A percentile compares a stretch with the other conserved stretches of the same genome.
Conservation (phyloP, 2,329 filamentous ascomycete species). For the Aspergillus novofumigatus region DNA sequence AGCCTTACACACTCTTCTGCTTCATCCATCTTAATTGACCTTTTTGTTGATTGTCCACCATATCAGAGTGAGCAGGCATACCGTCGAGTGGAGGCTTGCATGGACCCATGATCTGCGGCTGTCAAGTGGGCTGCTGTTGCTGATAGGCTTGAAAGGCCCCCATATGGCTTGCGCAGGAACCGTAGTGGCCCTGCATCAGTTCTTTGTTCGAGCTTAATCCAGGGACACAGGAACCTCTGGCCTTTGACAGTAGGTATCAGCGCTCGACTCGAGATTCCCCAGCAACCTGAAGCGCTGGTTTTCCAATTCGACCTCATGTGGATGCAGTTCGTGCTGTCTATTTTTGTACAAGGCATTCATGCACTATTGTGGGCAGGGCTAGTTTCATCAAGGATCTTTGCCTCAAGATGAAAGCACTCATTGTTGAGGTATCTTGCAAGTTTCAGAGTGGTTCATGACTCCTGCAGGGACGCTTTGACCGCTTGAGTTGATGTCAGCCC, state of each 20-base stretch:
- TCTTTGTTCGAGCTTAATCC: slow-evolving; percentile 1
- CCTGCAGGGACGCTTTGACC: background rate
- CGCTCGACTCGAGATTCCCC: background rate
- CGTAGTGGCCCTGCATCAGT: slow-evolving; percentile 10
- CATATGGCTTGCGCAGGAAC: slow-evolving; percentile 23
- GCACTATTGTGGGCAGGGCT: background rate
- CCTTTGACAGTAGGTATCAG: background rate
- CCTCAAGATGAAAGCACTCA: background rate
- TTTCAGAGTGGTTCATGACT: background rate
- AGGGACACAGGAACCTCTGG: background rate
- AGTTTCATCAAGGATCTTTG: background rate
- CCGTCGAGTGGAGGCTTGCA: background rate
- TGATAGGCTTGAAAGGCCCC: slow-evolving; percentile 8
- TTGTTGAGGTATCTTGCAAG: background rate
- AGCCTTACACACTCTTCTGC: background rate
- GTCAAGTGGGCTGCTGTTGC: slow-evolving; percentile 1
- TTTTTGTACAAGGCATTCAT: background rate
- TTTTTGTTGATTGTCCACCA: background rate
- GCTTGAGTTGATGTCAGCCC: background rate
- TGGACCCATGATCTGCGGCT: slow-evolving; percentile 12
- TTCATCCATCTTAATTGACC: slow-evolving; percentile 1
- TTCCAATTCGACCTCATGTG: background rate
- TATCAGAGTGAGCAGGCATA: background rate
- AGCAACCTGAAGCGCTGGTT: background rate
- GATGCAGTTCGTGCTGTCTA: background rate